These are phyloP conservation scores for Malus asiatica DNA, from an alignment of 306 rosid genomes.

Conservation along the genomic window DNA sequence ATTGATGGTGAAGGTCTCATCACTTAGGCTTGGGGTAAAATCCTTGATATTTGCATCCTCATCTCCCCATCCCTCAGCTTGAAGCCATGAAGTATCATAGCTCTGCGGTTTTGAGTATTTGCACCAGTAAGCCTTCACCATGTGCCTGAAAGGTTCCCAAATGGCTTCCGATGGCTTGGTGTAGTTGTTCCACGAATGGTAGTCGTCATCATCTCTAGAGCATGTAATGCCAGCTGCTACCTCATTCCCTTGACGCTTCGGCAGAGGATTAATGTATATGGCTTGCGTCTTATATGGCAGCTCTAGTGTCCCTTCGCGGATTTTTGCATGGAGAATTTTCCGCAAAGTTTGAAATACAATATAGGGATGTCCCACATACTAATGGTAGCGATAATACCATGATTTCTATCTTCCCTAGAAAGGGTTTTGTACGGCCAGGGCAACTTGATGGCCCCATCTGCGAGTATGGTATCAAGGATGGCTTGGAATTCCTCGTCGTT, in stretches of 20 bases:
- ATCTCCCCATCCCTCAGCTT: too few species aligned
- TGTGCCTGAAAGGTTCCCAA: background rate
- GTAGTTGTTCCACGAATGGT: background rate
- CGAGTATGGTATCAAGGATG: background rate
- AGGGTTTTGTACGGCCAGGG: rapidly evolving
- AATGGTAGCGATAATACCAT: too few species aligned
- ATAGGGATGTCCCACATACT: too few species aligned
- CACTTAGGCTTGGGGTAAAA: too few species aligned
- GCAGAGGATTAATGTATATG: background rate
- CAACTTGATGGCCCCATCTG: background rate
- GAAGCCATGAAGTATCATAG: too few species aligned
- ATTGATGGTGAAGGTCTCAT: too few species aligned
- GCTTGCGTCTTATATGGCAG: too few species aligned
- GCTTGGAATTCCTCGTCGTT: background rate
- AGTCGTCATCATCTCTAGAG: background rate
- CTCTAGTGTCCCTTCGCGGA: background rate
- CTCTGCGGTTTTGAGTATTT: too few species aligned
- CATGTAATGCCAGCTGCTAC: rapidly evolving
- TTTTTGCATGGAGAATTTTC: too few species aligned
- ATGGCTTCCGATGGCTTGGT: background rate
- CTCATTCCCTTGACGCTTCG: rapidly evolving
- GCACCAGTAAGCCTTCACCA: too few species aligned
- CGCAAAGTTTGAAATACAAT: too few species aligned
- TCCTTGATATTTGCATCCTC: too few species aligned
- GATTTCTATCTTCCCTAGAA: background rate